A percentile compares a stretch with the other conserved stretches of the same genome.
phyloP scores from a whole-genome alignment of 768 basidiomycete species.

The Nevesoporus exiguus region DNA sequence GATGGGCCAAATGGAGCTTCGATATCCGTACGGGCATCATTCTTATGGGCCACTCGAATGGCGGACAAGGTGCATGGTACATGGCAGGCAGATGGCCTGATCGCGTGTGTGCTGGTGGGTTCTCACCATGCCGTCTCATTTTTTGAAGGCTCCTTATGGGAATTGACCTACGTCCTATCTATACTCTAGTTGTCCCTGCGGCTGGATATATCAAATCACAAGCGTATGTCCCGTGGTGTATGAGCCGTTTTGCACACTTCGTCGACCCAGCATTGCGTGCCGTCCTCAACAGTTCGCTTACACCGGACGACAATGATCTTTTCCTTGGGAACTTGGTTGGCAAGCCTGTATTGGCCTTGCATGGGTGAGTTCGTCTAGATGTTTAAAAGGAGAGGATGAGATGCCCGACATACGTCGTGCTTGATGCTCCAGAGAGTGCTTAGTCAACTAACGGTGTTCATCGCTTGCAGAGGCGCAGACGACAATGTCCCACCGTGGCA shows the following conservation, averaged over 20 bases:
- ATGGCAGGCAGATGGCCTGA: slow-evolving; percentile 76
- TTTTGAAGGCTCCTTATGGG: background rate
- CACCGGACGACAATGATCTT: slow-evolving; percentile 85
- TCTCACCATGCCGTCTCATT: background rate
- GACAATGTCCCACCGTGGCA: slow-evolving; percentile 90
- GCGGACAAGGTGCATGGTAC: slow-evolving; percentile 89
- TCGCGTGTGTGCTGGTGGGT: slow-evolving; percentile 56
- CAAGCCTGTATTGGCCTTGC: slow-evolving; percentile 68
- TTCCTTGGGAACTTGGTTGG: slow-evolving; percentile 75
- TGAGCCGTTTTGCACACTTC: slow-evolving; percentile 74
- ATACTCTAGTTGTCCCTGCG: slow-evolving; percentile 61
- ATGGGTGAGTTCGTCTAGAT: slow-evolving; percentile 55
- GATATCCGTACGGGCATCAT: slow-evolving; percentile 42
- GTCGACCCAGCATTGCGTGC: slow-evolving; percentile 71
- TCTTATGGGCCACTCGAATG: slow-evolving; percentile 92
- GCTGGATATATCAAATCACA: slow-evolving; percentile 87
- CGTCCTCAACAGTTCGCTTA: slow-evolving; percentile 70
- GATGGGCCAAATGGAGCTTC: slow-evolving; percentile 44
- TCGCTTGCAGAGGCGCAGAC: slow-evolving; percentile 59
- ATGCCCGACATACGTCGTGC: background rate
- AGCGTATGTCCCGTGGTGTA: slow-evolving; percentile 70
- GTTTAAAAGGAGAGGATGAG: background rate
- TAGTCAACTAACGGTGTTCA: background rate
- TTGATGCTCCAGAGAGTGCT: background rate
- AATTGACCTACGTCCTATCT: background rate